These are phyloP conservation scores for Suhomyces sp. DNA, from an alignment of 805 yeast genomes.

Conservation along the genomic window DNA sequence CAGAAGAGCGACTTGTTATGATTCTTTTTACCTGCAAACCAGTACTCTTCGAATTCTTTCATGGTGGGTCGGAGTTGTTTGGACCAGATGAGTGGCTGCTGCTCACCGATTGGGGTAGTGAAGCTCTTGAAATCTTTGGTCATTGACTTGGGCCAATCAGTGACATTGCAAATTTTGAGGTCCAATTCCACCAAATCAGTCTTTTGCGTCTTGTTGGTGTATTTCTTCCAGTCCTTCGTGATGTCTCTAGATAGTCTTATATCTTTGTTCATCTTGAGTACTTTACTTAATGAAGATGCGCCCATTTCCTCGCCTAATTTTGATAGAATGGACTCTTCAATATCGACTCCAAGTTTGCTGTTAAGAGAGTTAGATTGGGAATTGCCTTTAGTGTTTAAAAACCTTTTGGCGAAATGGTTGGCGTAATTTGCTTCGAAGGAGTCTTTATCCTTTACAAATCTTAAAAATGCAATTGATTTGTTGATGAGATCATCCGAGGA, in stretches of 20 bases:
- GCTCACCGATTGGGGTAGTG: conserved; percentile 11
- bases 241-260: conserved; percentile 47
- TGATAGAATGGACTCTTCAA: conserved; percentile 67
- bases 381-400: conserved; percentile 40
- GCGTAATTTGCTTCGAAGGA: conserved; percentile 81
- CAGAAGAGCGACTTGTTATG: conserved; percentile 51
- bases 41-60: conserved; percentile 38
- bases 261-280: conserved; percentile 87
- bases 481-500: conserved; percentile 42
- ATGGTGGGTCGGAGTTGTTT: conserved; percentile 35
- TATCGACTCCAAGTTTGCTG: conserved; percentile 48
- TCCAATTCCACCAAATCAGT: conserved; percentile 31
- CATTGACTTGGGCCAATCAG: conserved; percentile 47
- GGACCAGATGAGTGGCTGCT: conserved; percentile 36
- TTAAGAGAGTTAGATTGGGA: conserved; percentile 18
- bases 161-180: conserved; percentile 41
- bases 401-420: conserved; percentile 79
- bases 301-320: conserved; percentile 76
- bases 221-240: conserved; percentile 38
- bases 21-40: conserved; percentile 39
- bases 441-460: conserved; percentile 77
- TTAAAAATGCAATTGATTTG: conserved; percentile 59
- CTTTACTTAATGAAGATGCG: conserved; percentile 68
- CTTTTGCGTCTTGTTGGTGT: conserved; percentile 9
- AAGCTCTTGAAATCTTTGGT: conserved; percentile 40